Percentiles rank a stretch among this genome's conserved stretches.
Evolutionary conservation across 352 stramenopile genomes (phyloP).

Genomic region (Pythium guiyangense): DNA sequence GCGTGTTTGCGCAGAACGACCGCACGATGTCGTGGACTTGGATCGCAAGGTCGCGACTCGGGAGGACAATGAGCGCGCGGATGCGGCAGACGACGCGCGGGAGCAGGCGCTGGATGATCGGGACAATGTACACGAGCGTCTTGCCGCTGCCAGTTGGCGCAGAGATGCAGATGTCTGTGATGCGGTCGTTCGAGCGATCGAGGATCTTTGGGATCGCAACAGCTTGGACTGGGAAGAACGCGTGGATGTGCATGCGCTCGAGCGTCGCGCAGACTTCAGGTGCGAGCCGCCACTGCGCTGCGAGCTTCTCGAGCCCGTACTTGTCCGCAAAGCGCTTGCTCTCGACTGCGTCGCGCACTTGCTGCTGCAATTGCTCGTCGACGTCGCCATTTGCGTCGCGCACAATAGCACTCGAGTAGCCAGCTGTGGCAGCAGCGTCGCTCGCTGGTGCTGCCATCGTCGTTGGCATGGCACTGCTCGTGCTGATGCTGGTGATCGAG

Average conservation of each 20-base stretch:
- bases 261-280: conserved; percentile 41
- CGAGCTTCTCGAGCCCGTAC: conserved; percentile 61
- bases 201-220: conserved; percentile 93
- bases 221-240: conserved; percentile 95
- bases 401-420: neutral
- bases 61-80: conserved; percentile 94
- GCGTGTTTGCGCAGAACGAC: conserved; percentile 57
- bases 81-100: conserved; percentile 81
- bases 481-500: neutral
- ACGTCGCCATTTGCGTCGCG: conserved; percentile 6
- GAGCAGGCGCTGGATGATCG: conserved; percentile 91
- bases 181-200: conserved; percentile 66
- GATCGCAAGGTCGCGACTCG: conserved; percentile 94
- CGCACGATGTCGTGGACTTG: conserved; percentile 84
- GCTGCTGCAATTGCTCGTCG: conserved; percentile 9
- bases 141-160: conserved; percentile 97
- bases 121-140: conserved; percentile 96
- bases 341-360: conserved; percentile 13
- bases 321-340: conserved; percentile 51
- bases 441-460: neutral
- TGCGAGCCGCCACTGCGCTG: conserved; percentile 42
- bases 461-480: no score
- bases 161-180: conserved; percentile 95
- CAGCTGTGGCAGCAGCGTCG: no score
- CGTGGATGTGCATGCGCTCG: conserved; percentile 43